Base-by-base conservation (phyloP, 2,329 filamentous ascomycete species). In the Colletotrichum sp. region DNA sequence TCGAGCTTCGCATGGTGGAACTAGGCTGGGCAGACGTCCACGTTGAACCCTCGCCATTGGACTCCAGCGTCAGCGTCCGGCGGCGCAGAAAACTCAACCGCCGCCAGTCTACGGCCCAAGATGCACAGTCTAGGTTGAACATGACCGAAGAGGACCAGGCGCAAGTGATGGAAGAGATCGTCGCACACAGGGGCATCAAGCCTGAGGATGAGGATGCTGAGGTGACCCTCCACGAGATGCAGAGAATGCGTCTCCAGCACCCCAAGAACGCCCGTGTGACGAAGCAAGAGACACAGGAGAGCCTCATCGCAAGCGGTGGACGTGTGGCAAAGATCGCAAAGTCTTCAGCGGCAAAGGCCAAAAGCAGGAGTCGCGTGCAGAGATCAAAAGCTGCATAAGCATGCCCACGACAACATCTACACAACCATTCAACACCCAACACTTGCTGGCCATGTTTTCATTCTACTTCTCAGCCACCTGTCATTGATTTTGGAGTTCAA, bases 1-100 rank as follows among this genome's bases (percentile, higher is more conserved):
- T 91, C 52, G 87, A 90, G 76, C 84, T 87, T 79, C 88, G 88
- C 78, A 83, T 91, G 3, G 86, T 90, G 70, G 86, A 87, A 75
- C 77, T 85, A 57, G 88, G 86, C 69, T 81, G 89, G 65, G 87
- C 89, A 71, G 86, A 89, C 71, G 80, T 85, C 39, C 84, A 79
- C 55, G 62, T 82, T 28, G 84, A 86, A 64, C 63, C 73, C 55
- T 16, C 65, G 28, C 55, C 69, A 5, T 83, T 86, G 72, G 82
- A 84, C 6, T 72, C 87, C 16, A 86, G 86, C 65, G 81, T 83
- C 63, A 80, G 78, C 16, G 78, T 84, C 7, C 84, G 85, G 32
- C 85, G 87, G 6, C 85, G 88, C n/a, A 85, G 85, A 60, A 87
- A 86, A 75, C 81, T 84, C n/a, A 84, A 83, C 75, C 78, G 77